Base-by-base conservation (phyloP, 1,284 basidiomycete species). In the Boletellus dicymbophilus region DNA sequence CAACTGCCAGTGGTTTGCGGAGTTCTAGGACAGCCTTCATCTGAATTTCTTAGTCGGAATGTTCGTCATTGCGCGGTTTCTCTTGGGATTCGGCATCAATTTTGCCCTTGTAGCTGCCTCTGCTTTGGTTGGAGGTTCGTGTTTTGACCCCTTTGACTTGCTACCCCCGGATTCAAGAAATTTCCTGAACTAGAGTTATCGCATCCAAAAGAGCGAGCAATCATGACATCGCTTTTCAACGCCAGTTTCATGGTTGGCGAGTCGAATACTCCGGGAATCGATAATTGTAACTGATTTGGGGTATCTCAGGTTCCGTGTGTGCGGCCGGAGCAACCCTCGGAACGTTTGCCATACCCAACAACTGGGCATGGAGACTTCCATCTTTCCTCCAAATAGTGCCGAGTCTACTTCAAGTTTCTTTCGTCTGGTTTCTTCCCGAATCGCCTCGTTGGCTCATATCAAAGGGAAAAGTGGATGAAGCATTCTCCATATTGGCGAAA, bases 381-480 rank as follows among this genome's bases (percentile, higher is more conserved):
- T 58, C 52, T 5, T 20, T 61, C 2, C 21, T 85, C 9, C 84
- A 86, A 62, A 63, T 74, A 22, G 53, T 75, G 0, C 80, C 82
- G 1, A 75, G 77, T 38, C 20, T 68, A n/a, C 56, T 81, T n/a
- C 80, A 81, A 54, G 59, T 84, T 21, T 51, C 53, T 13, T 79
- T 78, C 57, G 66, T 78, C 44, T 73, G 64, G 55, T 73, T 79
- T 54, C 67, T 83, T 20, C 82, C 81, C 6, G 80, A 85, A 59
- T 81, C 78, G 1, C 82, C 82, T 36, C 76, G 83, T 51, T 36
- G 34, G 34, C 34, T 36, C 18, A 36, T 36, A n/a, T 36, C 34
- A 20, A 21, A 36, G 34, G 18, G 78, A 9, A 69, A 75, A n/a
- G 67, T 66, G 4, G 72, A 74, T 1, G 75, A 82, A 28, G 56